Evolutionary conservation across 2,329 filamentous ascomycete genomes (phyloP), one percentile per base, ranked within the genome.

Genomic region (Myrmaecium sp.): DNA sequence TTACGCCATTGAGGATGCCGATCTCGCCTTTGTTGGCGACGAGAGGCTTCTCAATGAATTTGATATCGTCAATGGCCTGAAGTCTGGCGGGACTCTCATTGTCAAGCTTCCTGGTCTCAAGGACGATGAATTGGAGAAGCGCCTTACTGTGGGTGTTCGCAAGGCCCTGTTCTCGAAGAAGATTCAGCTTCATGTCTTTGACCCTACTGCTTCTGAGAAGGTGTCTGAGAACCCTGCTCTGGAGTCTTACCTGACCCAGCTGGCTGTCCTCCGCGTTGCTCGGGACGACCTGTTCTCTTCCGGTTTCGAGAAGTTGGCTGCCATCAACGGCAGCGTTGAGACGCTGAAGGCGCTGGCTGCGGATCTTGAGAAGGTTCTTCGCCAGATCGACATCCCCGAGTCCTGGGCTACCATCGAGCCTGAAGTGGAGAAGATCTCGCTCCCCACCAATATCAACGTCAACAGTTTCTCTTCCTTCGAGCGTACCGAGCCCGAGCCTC

Each of bases 71-170:
- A 65, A 71, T 35, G 73, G 66, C 26, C 58, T 86, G 34, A 81
- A 78, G 54, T 42, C 66, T 21, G 69, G 70, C 28, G 78, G 77
- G 29, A 75, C 72, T 36, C 52, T 94, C 23, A 65, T 94, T 29
- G 44, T 94, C 21, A 79, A 74, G 43, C 64, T 89, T 14, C 66
- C 80, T 15, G 74, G 72, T 38, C 70, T 81, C 49, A 93, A 92
- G 57, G 70, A 82, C 27, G 86, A 91, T 23, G 83, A 94, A 18
- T 51, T 84, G 5, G 86, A 95, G 59, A 92, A 91, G 66, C 74
- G 79, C 40, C 60, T 98, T 5, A 69, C 81, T 2, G 61, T 64
- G 19, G 50, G 60, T 24, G 68, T 89, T 36, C 74, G 78, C 45
- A 81, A 78, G 52, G 61, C 66, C 9, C 55, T 94, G 26, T 69